Percentiles rank a stretch among this genome's conserved stretches.
These are phyloP conservation scores for Heritiera fomes DNA, from an alignment of 345 rosid species.

Conservation along the genomic window DNA sequence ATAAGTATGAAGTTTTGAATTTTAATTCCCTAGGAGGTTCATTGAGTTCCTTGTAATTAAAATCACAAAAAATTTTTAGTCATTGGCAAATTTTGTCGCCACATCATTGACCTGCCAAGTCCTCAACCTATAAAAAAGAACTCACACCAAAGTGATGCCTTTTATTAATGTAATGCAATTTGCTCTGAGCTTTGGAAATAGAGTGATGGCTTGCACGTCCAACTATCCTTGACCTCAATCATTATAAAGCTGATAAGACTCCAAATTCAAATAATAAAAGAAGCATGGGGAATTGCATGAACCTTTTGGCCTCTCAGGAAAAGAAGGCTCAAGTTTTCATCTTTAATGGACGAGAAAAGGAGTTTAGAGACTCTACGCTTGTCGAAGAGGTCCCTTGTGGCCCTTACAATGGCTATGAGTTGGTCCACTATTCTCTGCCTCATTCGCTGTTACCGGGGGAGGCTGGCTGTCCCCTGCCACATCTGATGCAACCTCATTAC, in stretches of 20 bases:
- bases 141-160: not conserved
- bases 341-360: not conserved
- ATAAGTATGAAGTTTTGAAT: too few relatives aligned
- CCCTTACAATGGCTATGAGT: not conserved
- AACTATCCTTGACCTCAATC: not conserved
- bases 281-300: constrained; percentile 9
- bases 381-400: not conserved
- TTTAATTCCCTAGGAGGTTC: too few relatives aligned
- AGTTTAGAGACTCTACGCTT: not conserved
- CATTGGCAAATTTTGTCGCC: not conserved
- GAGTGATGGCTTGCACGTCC: constrained; percentile 11
- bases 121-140: not conserved
- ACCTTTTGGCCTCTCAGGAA: not conserved
- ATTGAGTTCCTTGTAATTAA: too few relatives aligned
- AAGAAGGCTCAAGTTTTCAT: not conserved
- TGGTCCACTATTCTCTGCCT: not conserved
- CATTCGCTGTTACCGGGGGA: not conserved
- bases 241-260: not conserved
- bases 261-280: too few relatives aligned
- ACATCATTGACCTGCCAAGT: not conserved
- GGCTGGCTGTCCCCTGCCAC: not conserved
- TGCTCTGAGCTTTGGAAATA: not conserved
- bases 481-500: not conserved
- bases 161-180: not conserved
- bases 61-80: not conserved